Evolutionary conservation across 176 grass and related monocot species (phyloP).

Genomic region (Pontederia paniculata): DNA sequence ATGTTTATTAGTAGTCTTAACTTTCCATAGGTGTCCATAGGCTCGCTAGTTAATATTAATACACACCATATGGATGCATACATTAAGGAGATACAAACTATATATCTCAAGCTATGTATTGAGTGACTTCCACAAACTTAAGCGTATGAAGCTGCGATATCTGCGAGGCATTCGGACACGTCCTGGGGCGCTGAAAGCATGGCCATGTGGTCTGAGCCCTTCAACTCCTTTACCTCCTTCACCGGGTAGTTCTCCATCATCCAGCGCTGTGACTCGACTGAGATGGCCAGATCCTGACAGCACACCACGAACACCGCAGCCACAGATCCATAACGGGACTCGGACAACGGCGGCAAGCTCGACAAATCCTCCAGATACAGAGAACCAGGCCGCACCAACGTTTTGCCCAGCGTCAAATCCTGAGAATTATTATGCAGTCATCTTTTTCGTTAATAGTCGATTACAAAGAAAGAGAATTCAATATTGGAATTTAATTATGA

Average conservation of each 20-base stretch:
- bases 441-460: too few species aligned
- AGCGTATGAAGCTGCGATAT: slow-evolving; percentile 8
- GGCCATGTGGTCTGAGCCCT: slow-evolving; percentile 38
- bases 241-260: slow-evolving; percentile 35
- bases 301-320: slow-evolving; percentile 27
- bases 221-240: slow-evolving; percentile 12
- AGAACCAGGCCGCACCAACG: slow-evolving; percentile 9
- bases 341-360: neutral
- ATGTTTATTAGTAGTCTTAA: too few species aligned
- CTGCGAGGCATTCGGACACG: slow-evolving; percentile 18
- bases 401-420: slow-evolving; percentile 30
- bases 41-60: too few species aligned
- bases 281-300: neutral
- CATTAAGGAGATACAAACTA: too few species aligned
- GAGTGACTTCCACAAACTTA: too few species aligned
- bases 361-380: slow-evolving; percentile 17
- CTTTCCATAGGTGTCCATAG: too few species aligned
- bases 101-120: too few species aligned
- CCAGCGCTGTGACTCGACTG: slow-evolving; percentile 10
- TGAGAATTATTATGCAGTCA: neutral
- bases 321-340: slow-evolving; percentile 25
- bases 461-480: too few species aligned
- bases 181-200: slow-evolving; percentile 40
- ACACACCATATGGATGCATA: too few species aligned
- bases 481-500: too few species aligned